Evolutionary conservation across 2,329 filamentous ascomycete genomes (phyloP), one percentile per base, ranked within the genome.

Genomic region (Zymoseptoria brevis): DNA sequence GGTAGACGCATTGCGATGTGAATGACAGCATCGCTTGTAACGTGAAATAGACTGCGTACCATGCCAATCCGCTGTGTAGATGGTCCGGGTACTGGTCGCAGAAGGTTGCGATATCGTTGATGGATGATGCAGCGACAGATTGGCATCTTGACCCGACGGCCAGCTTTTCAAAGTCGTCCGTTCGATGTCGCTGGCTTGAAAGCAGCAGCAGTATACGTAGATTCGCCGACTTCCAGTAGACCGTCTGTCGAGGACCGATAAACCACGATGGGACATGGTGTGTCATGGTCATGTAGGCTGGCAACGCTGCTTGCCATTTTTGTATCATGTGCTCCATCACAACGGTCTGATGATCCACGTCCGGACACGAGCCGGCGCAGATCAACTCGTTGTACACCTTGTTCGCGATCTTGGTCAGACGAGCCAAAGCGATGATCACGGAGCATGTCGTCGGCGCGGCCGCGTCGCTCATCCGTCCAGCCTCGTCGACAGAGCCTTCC

Each of bases 171-270:
- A 58, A 63, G 19, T 58, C 54, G 19, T 59, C 58, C 41, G 57
- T 56, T 7, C 60, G 60, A 50, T 62, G 60, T 8, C 64, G 51
- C 50, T 66, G 62, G 48, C 58, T 61, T 19, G 60, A 55, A 6
- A 64, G 60, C 2, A 62, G 61, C 19, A 66, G 57, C 16, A 66
- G 22, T 19, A 67, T 66, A 13, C 62, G 56, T 3, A 67, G 9
- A 49, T 67, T 67, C 5, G 60, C 59, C 51, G 64, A 63, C 55
- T 67, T 67, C 65, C 65, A 67, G 30, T 61, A 53, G 1, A 67
- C 55, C 9, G 62, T 60, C n/a, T 61, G 59, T 48, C 65, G 51
- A 3, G 65, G 64, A 21, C 63, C 62, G 11, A 60, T 29, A 24
- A 67, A 67, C 65, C 65, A 67, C 6, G 51, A 24, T 3, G 65